A percentile compares a stretch with the other conserved stretches of the same genome.
phyloP scores from a whole-genome alignment of 2,329 filamentous ascomycete species.

The Cladosporium sp. region DNA sequence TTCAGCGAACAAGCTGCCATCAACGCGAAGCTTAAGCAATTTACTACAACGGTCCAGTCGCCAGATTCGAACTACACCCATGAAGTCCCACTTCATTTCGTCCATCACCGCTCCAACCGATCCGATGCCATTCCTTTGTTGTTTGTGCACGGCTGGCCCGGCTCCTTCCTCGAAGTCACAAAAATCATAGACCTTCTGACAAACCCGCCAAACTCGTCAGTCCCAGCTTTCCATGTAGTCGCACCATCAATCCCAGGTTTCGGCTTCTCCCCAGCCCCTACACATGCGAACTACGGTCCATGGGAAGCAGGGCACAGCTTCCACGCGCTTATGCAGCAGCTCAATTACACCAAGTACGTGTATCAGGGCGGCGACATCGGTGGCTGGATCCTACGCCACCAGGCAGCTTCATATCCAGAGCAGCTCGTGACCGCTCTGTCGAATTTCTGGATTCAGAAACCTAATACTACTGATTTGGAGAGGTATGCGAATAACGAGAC shows the following conservation, averaged over 20 bases:
- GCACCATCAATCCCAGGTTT: slow-evolving; percentile 65
- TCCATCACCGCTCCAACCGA: slow-evolving; percentile 55
- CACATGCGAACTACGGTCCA: slow-evolving; percentile 53
- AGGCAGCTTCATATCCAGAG: neutral
- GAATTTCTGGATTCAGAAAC: slow-evolving; percentile 2
- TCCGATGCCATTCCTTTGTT: slow-evolving; percentile 58
- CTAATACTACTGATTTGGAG: neutral
- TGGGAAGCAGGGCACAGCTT: slow-evolving; percentile 59
- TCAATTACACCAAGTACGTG: slow-evolving; percentile 59
- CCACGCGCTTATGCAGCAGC: slow-evolving; percentile 60
- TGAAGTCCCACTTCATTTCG: slow-evolving; percentile 53
- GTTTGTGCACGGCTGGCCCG: slow-evolving; percentile 61
- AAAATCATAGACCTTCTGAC: slow-evolving; percentile 54
- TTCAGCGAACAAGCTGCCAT: slow-evolving; percentile 54
- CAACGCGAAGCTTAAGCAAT: slow-evolving; percentile 60
- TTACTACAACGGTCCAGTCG: slow-evolving; percentile 45
- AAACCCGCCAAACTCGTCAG: slow-evolving; percentile 39
- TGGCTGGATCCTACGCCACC: neutral
- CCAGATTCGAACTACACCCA: neutral
- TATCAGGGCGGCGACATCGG: slow-evolving; percentile 55
- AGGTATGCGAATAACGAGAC: neutral
- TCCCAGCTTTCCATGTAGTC: slow-evolving; percentile 60
- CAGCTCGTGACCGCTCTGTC: neutral
- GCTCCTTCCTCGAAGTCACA: slow-evolving; percentile 58
- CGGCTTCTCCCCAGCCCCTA: slow-evolving; percentile 30